Conservation (phyloP, 257 asterid species). For the Ocimum tenuiflorum region DNA sequence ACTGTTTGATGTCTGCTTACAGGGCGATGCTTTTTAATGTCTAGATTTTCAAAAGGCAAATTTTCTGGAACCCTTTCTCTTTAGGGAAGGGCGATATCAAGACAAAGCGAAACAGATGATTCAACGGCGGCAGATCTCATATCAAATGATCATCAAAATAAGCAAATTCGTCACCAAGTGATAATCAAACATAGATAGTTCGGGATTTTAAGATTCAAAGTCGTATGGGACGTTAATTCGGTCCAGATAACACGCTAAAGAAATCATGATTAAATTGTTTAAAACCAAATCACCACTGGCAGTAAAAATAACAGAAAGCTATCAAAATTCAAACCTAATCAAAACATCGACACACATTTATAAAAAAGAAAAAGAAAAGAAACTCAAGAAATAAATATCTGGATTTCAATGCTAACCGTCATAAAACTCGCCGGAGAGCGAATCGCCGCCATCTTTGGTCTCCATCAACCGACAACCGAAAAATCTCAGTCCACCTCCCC, state of each 20-base stretch:
- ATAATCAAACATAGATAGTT: no score
- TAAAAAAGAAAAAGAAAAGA: not conserved
- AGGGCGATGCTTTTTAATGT: not conserved
- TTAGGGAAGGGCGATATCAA: not conserved
- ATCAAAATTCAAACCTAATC: slow-evolving; percentile 10
- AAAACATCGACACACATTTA: not conserved
- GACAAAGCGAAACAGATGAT: not conserved
- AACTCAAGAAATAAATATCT: not conserved
- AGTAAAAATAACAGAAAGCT: not conserved
- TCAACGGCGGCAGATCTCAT: not conserved
- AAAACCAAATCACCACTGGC: not conserved
- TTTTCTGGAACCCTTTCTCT: no score
- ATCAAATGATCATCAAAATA: not conserved
- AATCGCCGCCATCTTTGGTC: slow-evolving; percentile 35
- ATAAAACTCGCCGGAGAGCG: slow-evolving; percentile 30
- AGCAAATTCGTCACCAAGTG: no score
- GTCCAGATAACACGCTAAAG: not conserved
- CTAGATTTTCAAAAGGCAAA: not conserved
- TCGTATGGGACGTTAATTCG: not conserved
- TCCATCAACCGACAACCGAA: slow-evolving; percentile 41
- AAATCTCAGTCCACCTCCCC: not conserved
- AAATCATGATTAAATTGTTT: not conserved
- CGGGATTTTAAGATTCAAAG: not conserved
- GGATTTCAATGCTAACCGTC: slow-evolving; percentile 41
- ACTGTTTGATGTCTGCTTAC: not conserved